These are phyloP conservation scores for Cordyceps militaris DNA, from an alignment of 2,329 filamentous ascomycete genomes.

Conservation along the genomic window DNA sequence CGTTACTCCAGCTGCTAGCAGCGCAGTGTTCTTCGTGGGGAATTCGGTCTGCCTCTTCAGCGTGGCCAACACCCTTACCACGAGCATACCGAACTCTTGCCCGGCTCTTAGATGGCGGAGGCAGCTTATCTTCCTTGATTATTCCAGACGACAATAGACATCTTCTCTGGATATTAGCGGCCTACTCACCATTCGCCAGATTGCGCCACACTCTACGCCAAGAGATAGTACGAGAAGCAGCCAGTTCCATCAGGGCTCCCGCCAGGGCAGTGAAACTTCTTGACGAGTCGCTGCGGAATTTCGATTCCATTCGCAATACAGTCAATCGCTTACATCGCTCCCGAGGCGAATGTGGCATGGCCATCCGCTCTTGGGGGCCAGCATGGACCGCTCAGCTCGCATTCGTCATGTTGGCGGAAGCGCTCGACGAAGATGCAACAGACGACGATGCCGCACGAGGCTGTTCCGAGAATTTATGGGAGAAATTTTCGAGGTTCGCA, in stretches of 20 bases:
- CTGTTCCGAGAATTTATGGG: no score
- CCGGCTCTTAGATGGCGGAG: background rate
- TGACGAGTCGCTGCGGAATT: conserved; percentile 11
- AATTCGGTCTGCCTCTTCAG: background rate
- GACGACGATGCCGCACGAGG: no score
- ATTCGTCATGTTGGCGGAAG: conserved; percentile 13
- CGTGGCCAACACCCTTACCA: conserved; percentile 15
- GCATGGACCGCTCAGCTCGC: conserved; percentile 15
- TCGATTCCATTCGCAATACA: conserved; percentile 8
- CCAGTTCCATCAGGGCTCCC: conserved; percentile 10
- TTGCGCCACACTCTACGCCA: conserved; percentile 7
- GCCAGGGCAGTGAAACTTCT: conserved; percentile 13
- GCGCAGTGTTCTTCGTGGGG: background rate
- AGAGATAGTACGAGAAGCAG: conserved; percentile 14
- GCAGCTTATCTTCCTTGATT: conserved; percentile 13
- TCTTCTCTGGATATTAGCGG: conserved; percentile 16
- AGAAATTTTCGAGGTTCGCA: conserved; percentile 10
- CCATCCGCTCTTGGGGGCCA: conserved; percentile 16
- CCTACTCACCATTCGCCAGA: conserved; percentile 14
- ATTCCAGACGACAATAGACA: conserved; percentile 3
- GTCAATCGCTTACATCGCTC: background rate
- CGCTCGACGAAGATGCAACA: background rate
- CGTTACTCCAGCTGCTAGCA: background rate
- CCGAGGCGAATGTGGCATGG: conserved; percentile 16
- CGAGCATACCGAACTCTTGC: conserved; percentile 7